A percentile compares a stretch with the other conserved stretches of the same genome.
phyloP scores from a whole-genome alignment of 2,329 filamentous ascomycete species.

The Diaporthe sp. region DNA sequence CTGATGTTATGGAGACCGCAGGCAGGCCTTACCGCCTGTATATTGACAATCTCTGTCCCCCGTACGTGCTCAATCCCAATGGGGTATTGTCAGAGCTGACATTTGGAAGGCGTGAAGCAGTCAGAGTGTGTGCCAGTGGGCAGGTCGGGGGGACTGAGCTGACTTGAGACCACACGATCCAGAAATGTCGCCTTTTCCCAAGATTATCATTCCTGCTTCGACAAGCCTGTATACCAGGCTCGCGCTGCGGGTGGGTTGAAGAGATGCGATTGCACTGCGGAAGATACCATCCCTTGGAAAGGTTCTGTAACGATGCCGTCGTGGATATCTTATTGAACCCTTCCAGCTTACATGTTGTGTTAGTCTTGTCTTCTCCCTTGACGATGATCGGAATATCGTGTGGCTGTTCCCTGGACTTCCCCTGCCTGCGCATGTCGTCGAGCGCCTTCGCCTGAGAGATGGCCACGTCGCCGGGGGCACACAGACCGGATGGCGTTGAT shows the following conservation, averaged over 20 bases:
- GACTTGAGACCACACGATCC: slow-evolving; percentile 47
- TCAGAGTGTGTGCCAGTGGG: slow-evolving; percentile 29
- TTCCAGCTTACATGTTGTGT: not conserved
- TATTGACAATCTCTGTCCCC: slow-evolving; percentile 43
- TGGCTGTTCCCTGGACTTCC: slow-evolving; percentile 53
- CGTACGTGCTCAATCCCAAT: slow-evolving; percentile 56
- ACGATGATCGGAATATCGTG: slow-evolving; percentile 58
- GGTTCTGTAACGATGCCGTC: slow-evolving; percentile 56
- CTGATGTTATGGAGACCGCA: slow-evolving; percentile 54
- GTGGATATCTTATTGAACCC: slow-evolving; percentile 1
- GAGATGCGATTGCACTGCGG: slow-evolving; percentile 55
- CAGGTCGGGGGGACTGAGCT: slow-evolving; percentile 30
- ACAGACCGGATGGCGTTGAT: slow-evolving; percentile 44
- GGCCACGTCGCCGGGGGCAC: slow-evolving; percentile 52
- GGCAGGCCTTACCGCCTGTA: slow-evolving; percentile 45
- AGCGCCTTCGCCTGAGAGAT: slow-evolving; percentile 53
- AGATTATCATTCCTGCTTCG: not conserved
- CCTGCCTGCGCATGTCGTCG: slow-evolving; percentile 54
- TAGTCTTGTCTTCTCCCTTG: slow-evolving; percentile 45
- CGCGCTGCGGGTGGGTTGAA: slow-evolving; percentile 53
- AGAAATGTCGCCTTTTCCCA: slow-evolving; percentile 58
- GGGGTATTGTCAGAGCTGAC: slow-evolving; percentile 52
- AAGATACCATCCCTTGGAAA: slow-evolving; percentile 56
- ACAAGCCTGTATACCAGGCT: slow-evolving; percentile 50
- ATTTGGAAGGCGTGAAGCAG: slow-evolving; percentile 37